A percentile compares a stretch with the other conserved stretches of the same genome.
These are phyloP conservation scores for Yamadazyma trypodendri DNA, from an alignment of 1,139 yeast species.

Conservation along the genomic window DNA sequence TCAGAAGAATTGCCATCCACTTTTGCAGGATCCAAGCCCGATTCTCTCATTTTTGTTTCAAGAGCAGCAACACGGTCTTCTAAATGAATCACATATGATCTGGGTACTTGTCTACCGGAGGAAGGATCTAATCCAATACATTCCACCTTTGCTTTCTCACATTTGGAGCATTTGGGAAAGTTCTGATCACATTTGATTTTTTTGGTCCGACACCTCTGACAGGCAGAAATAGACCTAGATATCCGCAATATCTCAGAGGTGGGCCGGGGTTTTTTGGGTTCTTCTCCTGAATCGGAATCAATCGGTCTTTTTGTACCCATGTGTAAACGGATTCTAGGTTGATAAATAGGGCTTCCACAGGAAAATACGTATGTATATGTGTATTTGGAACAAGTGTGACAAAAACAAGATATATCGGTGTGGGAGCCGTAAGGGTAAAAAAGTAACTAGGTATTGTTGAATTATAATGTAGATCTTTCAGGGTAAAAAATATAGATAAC, in stretches of 20 bases:
- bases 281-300: slow-evolving; percentile 1
- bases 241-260: slow-evolving; percentile 22
- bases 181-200: slow-evolving; percentile 83
- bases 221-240: slow-evolving; percentile 69
- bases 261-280: slow-evolving; percentile 5
- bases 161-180: slow-evolving; percentile 74
- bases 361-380: background rate
- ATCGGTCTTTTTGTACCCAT: slow-evolving; percentile 3
- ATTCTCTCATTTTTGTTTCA: slow-evolving; percentile 46
- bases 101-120: slow-evolving; percentile 81
- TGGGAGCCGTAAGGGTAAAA: too few species aligned
- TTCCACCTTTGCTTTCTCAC: slow-evolving; percentile 65
- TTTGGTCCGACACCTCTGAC: slow-evolving; percentile 76
- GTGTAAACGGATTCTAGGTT: background rate
- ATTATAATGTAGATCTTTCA: too few species aligned
- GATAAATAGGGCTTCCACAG: background rate
- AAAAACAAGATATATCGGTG: too few species aligned
- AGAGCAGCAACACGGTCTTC: slow-evolving; percentile 63
- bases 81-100: slow-evolving; percentile 73
- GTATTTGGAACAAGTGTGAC: too few species aligned
- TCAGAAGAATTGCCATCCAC: background rate
- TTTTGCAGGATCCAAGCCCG: slow-evolving; percentile 32
- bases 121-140: slow-evolving; percentile 87
- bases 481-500: slow-evolving; percentile 2
- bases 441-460: too few species aligned